phyloP scores from a whole-genome alignment of 2,329 filamentous ascomycete genomes.

The Xylaria sp. region DNA sequence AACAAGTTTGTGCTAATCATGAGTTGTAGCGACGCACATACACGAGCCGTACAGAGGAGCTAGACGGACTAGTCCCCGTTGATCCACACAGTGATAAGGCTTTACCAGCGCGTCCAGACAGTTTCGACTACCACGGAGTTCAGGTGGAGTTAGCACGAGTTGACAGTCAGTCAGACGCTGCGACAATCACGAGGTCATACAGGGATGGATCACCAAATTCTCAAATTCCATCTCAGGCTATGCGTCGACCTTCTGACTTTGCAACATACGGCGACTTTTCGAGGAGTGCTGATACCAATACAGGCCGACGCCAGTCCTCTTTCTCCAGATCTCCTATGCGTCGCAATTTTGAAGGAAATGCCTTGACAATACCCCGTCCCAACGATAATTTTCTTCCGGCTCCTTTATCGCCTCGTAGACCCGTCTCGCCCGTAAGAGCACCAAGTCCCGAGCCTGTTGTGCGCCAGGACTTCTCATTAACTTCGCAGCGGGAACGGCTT shows the following conservation, averaged over 20 bases:
- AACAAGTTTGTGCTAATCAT: slow-evolving; percentile 29
- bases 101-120: slow-evolving; percentile 76
- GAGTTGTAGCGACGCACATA: slow-evolving; percentile 80
- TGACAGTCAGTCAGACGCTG: slow-evolving; percentile 57
- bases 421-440: slow-evolving; percentile 57
- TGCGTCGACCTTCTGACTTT: slow-evolving; percentile 42
- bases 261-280: slow-evolving; percentile 41
- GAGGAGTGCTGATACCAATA: slow-evolving; percentile 43
- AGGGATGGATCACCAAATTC: slow-evolving; percentile 57
- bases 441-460: slow-evolving; percentile 50
- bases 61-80: slow-evolving; percentile 75
- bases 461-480: slow-evolving; percentile 52
- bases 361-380: slow-evolving; percentile 57
- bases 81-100: slow-evolving; percentile 72
- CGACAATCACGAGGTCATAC: slow-evolving; percentile 57
- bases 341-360: slow-evolving; percentile 50
- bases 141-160: slow-evolving; percentile 51
- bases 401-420: slow-evolving; percentile 74
- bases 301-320: slow-evolving; percentile 60
- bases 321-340: slow-evolving; percentile 63
- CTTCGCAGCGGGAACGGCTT: slow-evolving; percentile 44
- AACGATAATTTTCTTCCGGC: slow-evolving; percentile 74
- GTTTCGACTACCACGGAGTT: slow-evolving; percentile 62
- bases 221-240: slow-evolving; percentile 37
- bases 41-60: slow-evolving; percentile 86